These are phyloP conservation scores for Populus alba DNA, from an alignment of 345 rosid genomes.

Conservation along the genomic window DNA sequence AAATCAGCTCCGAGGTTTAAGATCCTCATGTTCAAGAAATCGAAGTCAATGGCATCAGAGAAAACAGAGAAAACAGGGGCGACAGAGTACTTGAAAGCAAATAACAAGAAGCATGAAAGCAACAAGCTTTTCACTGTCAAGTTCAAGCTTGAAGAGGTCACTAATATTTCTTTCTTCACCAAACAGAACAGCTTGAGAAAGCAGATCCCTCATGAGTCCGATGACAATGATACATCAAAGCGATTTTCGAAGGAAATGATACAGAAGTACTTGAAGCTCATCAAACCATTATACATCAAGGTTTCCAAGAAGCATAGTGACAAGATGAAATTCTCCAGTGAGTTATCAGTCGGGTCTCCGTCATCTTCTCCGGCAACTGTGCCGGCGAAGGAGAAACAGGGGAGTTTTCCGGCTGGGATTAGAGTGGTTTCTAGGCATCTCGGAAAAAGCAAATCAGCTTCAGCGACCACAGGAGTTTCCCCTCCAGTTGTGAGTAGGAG, in stretches of 20 bases:
- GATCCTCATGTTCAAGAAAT: slow-evolving; percentile 52
- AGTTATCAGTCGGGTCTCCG: slow-evolving; percentile 30
- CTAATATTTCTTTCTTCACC: slow-evolving; percentile 24
- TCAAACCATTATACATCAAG: slow-evolving; percentile 23
- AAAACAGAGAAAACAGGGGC: slow-evolving; percentile 21
- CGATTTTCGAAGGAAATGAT: slow-evolving; percentile 18
- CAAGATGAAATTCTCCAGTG: slow-evolving; percentile 26
- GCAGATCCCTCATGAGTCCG: background rate
- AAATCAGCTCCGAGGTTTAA: slow-evolving; percentile 66
- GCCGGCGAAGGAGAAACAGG: slow-evolving; percentile 16
- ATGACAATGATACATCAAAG: slow-evolving; percentile 20
- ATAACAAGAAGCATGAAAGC: slow-evolving; percentile 22
- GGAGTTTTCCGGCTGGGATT: slow-evolving; percentile 22
- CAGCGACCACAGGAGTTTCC: background rate
- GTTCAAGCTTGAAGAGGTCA: slow-evolving; percentile 40
- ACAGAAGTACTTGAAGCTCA: slow-evolving; percentile 30
- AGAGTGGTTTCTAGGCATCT: slow-evolving; percentile 25
- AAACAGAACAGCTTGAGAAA: slow-evolving; percentile 38
- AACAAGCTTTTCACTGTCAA: slow-evolving; percentile 37
- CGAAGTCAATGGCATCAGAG: slow-evolving; percentile 38
- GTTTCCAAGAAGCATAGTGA: slow-evolving; percentile 40
- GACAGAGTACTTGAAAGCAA: slow-evolving; percentile 13
- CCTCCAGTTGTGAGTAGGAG: slow-evolving; percentile 5
- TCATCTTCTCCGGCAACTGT: slow-evolving; percentile 43
- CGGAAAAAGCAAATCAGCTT: slow-evolving; percentile 35